These are phyloP conservation scores for Penicillium ochrochloron DNA, from an alignment of 495 filamentous ascomycete genomes.

Conservation along the genomic window DNA sequence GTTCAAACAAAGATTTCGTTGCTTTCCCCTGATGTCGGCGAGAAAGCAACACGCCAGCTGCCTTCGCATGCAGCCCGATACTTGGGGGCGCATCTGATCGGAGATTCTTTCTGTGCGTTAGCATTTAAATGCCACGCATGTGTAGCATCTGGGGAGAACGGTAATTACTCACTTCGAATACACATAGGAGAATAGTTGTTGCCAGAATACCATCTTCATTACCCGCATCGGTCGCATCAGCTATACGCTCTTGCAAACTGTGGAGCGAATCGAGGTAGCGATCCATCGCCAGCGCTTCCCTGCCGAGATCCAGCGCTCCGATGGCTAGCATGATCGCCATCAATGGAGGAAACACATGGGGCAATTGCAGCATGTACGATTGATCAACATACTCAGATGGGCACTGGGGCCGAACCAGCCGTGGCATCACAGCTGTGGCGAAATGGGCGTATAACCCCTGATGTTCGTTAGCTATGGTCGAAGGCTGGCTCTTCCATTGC, in stretches of 20 bases:
- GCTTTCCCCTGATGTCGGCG: not conserved
- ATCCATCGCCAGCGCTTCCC: not conserved
- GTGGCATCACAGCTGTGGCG: not conserved
- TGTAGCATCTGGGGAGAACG: not conserved
- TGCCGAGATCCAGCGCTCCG: not conserved
- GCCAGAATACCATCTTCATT: not conserved
- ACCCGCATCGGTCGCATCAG: not conserved
- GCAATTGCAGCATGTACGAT: not conserved
- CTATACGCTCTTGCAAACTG: not conserved
- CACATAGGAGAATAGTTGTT: not conserved
- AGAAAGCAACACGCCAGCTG: not conserved
- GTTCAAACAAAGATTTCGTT: not conserved
- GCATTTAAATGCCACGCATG: not conserved
- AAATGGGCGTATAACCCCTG: not conserved
- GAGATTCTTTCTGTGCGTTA: not conserved
- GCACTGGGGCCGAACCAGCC: not conserved
- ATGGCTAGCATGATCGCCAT: slow-evolving; percentile 1
- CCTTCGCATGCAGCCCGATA: not conserved
- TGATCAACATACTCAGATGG: not conserved
- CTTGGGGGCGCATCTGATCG: not conserved
- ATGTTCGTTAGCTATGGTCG: not conserved
- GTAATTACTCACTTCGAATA: not conserved
- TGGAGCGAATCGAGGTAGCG: not conserved
- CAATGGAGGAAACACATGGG: not conserved
- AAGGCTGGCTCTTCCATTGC: not conserved